A percentile compares a stretch with the other conserved stretches of the same genome.
Evolutionary conservation across 768 basidiomycete genomes (phyloP).

Genomic region (Amanita molliuscula): DNA sequence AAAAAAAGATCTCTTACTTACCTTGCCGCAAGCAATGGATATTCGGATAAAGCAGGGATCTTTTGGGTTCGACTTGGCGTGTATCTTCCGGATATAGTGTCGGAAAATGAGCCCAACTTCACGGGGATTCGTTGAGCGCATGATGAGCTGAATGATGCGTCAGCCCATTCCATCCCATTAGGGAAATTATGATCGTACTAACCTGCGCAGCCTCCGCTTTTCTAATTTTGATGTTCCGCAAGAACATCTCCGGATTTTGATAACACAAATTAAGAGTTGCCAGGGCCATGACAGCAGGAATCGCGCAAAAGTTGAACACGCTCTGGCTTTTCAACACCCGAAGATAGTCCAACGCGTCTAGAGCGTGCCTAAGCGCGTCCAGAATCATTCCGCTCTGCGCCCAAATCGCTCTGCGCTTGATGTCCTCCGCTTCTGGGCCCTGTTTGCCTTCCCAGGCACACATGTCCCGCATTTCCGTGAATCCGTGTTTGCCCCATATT

Average conservation of each 20-base stretch:
- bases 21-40: conserved; percentile 78
- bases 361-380: conserved; percentile 76
- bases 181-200: no score
- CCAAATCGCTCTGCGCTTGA: conserved; percentile 53
- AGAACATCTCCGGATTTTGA: conserved; percentile 84
- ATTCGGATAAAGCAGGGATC: conserved; percentile 85
- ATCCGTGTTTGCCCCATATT: conserved; percentile 79
- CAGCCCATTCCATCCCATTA: not conserved
- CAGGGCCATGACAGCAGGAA: conserved; percentile 92
- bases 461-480: conserved; percentile 64
- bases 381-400: conserved; percentile 84
- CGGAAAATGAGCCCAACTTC: conserved; percentile 88
- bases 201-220: conserved; percentile 84
- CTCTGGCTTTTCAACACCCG: conserved; percentile 79
- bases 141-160: conserved; percentile 59
- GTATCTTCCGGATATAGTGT: conserved; percentile 72
- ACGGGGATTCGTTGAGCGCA: conserved; percentile 83
- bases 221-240: conserved; percentile 88
- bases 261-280: conserved; percentile 89
- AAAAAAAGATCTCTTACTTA: conserved; percentile 23
- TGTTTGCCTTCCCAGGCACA: conserved; percentile 23
- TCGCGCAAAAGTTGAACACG: conserved; percentile 93
- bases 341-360: conserved; percentile 86
- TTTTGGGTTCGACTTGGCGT: conserved; percentile 63
- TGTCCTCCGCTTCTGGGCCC: conserved; percentile 25